Base-by-base conservation (phyloP, 177 flowering plant genomes). In the Vitis hybrid region DNA sequence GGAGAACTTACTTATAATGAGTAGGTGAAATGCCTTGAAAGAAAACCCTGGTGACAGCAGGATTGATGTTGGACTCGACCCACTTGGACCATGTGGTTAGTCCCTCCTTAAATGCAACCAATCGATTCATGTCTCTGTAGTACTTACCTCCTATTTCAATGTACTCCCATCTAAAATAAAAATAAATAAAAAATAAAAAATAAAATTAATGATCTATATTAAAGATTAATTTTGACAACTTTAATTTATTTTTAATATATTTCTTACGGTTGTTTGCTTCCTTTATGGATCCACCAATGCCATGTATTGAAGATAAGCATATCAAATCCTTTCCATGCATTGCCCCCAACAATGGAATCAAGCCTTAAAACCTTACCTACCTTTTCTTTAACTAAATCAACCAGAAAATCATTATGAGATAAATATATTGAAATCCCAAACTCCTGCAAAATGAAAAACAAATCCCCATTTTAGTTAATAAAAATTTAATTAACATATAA, bases 1-100 rank as follows among this genome's bases (percentile, higher is more conserved):
- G 17, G 9, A 3, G n/a, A 17, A 41, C 72, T 77, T 75, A 83
- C 85, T 68, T 61, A 55, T 56, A 77, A 70, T 85, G 88, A 4
- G 64, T 64, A 9, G 86, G 80, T 13, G 86, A 83, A 67, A 83
- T 73, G 11, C 88, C 88, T 66, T 80, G 86, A 61, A 81, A 85
- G 73, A 78, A 79, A 2, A 85, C 82, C 52, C 64, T 64, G 49
- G 82, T 79, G 5, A 55, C 69, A 5, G 68, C 17, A 14, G 82
- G 68, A 69, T 81, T 61, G 14, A 83, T 61, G 41, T 76, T 81
- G 2, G 76, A 54, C 32, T 79, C 83, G n/a, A 85, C 75, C 88
- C 88, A 83, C 9, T 71, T 68, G 3, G 78, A 69, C 88, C 86
- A 85, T 35, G 88, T 85, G 1, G 46, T 78, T 53, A 83, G 68